Conservation (phyloP, 2,329 filamentous ascomycete species). For the Ophiostoma sp. region DNA sequence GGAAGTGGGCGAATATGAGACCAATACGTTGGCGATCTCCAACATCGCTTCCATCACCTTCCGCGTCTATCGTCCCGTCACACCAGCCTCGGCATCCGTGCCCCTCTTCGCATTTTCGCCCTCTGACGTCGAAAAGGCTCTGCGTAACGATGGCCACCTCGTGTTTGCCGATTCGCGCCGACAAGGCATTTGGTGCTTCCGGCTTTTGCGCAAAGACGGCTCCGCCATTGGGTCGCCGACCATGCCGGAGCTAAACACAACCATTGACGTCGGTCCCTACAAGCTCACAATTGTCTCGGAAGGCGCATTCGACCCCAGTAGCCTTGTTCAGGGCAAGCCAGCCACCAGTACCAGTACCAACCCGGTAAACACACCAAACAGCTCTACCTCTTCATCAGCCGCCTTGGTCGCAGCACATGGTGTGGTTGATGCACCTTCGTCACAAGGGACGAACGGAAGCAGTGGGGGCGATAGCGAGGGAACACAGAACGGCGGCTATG, state of each 20-base stretch:
- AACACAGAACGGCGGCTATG: background rate
- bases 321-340: conserved; percentile 45
- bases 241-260: conserved; percentile 39
- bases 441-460: background rate
- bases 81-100: conserved; percentile 46
- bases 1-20: conserved; percentile 64
- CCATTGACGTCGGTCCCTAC: conserved; percentile 47
- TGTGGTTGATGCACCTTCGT: background rate
- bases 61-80: conserved; percentile 55
- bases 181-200: conserved; percentile 57
- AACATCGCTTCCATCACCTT: conserved; percentile 58
- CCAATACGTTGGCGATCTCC: conserved; percentile 60
- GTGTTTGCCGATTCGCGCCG: conserved; percentile 54
- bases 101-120: conserved; percentile 46
- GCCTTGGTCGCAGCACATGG: conserved; percentile 37
- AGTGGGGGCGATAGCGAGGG: background rate
- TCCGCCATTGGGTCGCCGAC: conserved; percentile 32
- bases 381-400: conserved; percentile 48
- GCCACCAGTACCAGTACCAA: conserved; percentile 38
- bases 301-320: conserved; percentile 51
- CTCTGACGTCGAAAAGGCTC: conserved; percentile 52
- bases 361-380: conserved; percentile 48
- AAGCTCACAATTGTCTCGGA: conserved; percentile 50
- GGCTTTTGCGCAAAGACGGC: conserved; percentile 47
- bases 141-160: conserved; percentile 55